Evolutionary conservation across 805 yeast species (phyloP), one percentile per base, ranked within the genome.

Genomic region (Isabelozyma gotoi): DNA sequence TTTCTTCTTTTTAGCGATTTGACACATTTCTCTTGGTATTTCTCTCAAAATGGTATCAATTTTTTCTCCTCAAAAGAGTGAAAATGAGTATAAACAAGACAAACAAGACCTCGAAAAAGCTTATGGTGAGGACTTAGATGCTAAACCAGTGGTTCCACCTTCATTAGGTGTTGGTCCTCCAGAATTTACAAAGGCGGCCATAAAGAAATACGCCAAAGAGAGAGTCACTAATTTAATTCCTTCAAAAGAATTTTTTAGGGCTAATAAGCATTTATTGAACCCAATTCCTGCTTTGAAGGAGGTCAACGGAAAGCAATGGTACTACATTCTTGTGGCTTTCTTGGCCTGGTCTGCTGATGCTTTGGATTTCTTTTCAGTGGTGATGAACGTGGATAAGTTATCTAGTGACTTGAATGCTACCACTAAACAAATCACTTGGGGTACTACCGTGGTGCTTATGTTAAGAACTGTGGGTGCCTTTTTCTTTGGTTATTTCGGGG

Each of bases 281-380:
- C 82, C 82, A 1, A 53, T 76, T 21, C 69, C 71, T 10, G 70
- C 69, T 0, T 56, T 76, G 20, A 57, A 53, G 11, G 61, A 64
- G 39, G 57, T 76, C 48, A 59, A 62, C 6, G 47, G 57, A 6
- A 60, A 56, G 19, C 70, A 77, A 44, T 84, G 89, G 87, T 71
- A 74, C 46, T 77, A 76, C 46, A 82, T 84, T 54, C 53, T 71
- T 18, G 69, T 81, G 55, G 88, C 86, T 2, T 78, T 80, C 51
- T 58, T 66, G 27, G 85, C 82, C 27, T 85, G 91, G 90, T 73
- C 85, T 2, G 73, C 83, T 75, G 91, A 84, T 53, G 83, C 88
- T 2, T 76, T 84, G 60, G 90, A 84, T 53, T 85, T 81, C 63
- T 85, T 85, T 56, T 66, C 79, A 20, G 83, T 81, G 7, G 75